Evolutionary conservation across 106 monocot genomes (phyloP), one percentile per base, ranked within the genome.

Genomic region (Agapanthus africanus): DNA sequence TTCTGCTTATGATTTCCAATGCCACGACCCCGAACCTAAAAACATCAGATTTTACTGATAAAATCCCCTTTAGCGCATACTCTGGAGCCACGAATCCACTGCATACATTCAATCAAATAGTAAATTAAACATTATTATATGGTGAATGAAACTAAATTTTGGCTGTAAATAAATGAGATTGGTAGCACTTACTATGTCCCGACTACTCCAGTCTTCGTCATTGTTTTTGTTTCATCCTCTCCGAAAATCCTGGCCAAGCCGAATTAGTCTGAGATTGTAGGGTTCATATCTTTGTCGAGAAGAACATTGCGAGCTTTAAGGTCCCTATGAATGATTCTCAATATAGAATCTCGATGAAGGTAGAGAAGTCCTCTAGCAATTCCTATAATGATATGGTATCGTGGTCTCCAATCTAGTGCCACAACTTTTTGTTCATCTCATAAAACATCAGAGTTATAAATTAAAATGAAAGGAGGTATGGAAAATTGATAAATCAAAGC

Each of bases 81-180:
- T 79, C 79, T 10, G 74, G 74, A 9, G 79, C 54, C 74, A 79
- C 74, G 37, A 65, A 69, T 9, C 79, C 67, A 69, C 69, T 68
- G 39, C 36, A n/a, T n/a, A n/a, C n/a, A 36, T 36, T 57, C 30
- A 28, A 62, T 31, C 11, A 4, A 16, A 35, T 16, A 65, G 30
- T 3, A 40, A 39, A 65, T 40, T 40, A 40, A 11, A 9, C 1
- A 65, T 14, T 39, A 11, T 11, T 10, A n/a, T n/a, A n/a, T n/a
- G n/a, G 26, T 40, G 14, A 39, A 2, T 36, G n/a, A 40, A 65
- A 40, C 19, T 40, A 65, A 39, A n/a, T 61, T 19, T 18, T n/a
- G n/a, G 1, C 27, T 14, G 2, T 62, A 16, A 62, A 34, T 0
- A 19, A 4, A 19, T 0, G 36, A 62, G 35, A 62, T 62, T 16